phyloP scores from a whole-genome alignment of 1,139 yeast species.

The Pichia kudriavzevii region DNA sequence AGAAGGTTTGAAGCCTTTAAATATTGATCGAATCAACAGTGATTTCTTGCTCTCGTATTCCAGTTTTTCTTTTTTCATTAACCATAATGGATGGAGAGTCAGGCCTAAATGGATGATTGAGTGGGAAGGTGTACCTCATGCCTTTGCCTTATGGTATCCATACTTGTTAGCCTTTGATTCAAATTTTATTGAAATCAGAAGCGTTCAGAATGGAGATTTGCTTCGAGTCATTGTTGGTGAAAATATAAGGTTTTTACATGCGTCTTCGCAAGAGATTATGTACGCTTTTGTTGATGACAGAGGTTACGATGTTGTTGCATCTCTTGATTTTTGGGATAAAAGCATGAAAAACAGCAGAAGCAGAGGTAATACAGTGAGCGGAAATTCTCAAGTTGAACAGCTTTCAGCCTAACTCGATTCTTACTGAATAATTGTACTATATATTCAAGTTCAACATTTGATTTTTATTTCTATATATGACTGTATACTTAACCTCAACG shows the following conservation, averaged over 20 bases:
- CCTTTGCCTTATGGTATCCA: constrained; percentile 90
- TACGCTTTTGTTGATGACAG: constrained; percentile 87
- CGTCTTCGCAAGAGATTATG: constrained; percentile 87
- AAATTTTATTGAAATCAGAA: constrained; percentile 85
- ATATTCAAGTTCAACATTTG: too few species aligned
- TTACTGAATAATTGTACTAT: background rate
- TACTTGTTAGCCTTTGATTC: constrained; percentile 86
- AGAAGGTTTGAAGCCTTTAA: constrained; percentile 80
- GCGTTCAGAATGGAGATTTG: constrained; percentile 79
- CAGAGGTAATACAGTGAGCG: constrained; percentile 8
- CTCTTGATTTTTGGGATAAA: constrained; percentile 78
- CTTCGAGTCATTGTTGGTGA: constrained; percentile 91
- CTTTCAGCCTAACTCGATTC: background rate
- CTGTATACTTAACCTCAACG: background rate
- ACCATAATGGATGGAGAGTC: constrained; percentile 93
- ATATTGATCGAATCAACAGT: constrained; percentile 81
- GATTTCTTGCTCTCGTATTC: constrained; percentile 84
- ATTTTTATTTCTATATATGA: too few species aligned
- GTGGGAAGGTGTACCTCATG: constrained; percentile 96
- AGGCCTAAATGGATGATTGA: constrained; percentile 89
- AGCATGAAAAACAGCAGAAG: constrained; percentile 22
- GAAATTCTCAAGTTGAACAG: background rate
- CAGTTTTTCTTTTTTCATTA: constrained; percentile 90
- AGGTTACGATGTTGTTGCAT: constrained; percentile 86
- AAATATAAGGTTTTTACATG: constrained; percentile 79